Evolutionary conservation across 2,329 filamentous ascomycete species (phyloP).

Genomic region (Emmonsiellopsis sp.): DNA sequence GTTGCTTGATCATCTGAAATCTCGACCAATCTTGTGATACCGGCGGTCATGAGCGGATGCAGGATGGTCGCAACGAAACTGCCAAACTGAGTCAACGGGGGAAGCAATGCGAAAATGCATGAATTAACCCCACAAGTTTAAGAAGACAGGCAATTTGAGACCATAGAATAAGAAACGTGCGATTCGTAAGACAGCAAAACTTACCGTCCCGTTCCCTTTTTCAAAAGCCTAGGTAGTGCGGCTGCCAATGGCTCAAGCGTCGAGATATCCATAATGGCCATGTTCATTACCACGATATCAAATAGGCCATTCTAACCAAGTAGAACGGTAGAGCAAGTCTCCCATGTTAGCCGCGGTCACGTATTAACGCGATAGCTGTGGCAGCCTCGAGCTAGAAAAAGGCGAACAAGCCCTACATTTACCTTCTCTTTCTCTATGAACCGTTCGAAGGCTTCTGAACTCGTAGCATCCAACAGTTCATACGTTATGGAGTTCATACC

Average conservation of each 20-base stretch:
- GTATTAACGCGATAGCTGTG: background rate
- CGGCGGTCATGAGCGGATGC: slow-evolving; percentile 43
- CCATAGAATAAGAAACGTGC: background rate
- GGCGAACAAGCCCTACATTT: slow-evolving; percentile 2
- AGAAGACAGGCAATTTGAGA: too few species aligned
- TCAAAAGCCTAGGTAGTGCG: slow-evolving; percentile 33
- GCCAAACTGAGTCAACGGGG: background rate
- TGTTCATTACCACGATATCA: slow-evolving; percentile 40
- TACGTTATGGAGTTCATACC: slow-evolving; percentile 20
- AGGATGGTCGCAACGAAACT: slow-evolving; percentile 41
- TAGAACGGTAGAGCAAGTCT: slow-evolving; percentile 3
- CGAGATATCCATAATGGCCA: slow-evolving; percentile 42
- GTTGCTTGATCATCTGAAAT: slow-evolving; percentile 27
- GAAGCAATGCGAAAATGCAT: background rate
- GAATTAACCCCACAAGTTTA: too few species aligned
- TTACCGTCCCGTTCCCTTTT: slow-evolving; percentile 30
- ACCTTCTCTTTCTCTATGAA: slow-evolving; percentile 15
- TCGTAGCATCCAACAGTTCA: slow-evolving; percentile 31
- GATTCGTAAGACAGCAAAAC: slow-evolving; percentile 12
- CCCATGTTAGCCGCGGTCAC: slow-evolving; percentile 1
- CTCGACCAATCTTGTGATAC: slow-evolving; percentile 31
- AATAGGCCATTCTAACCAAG: slow-evolving; percentile 22
- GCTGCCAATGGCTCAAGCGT: slow-evolving; percentile 34
- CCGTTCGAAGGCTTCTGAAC: slow-evolving; percentile 20
- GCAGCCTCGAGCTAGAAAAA: background rate